Evolutionary conservation across 2,329 filamentous ascomycete genomes (phyloP), one percentile per base, ranked within the genome.

Genomic region (Tolypocladium paradoxum): DNA sequence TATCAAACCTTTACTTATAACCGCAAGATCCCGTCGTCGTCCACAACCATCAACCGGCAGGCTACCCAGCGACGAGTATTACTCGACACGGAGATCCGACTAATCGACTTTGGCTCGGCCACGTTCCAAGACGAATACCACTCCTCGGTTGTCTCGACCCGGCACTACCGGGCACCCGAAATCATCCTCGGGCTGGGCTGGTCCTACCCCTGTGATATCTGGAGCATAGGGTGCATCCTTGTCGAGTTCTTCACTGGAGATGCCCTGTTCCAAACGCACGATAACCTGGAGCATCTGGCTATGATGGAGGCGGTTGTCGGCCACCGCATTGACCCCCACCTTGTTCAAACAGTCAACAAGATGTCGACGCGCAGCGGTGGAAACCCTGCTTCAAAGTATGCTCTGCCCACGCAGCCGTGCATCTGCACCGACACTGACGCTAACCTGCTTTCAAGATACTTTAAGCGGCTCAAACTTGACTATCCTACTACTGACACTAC

Each of bases 71-170:
- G 84, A 35, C 76, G 77, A 55, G 84, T 87, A 0, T 72, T 87
- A 2, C 70, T 87, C 5, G 82, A 87, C 58, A 85, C 83, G 0
- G 83, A 87, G 63, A 87, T 87, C 56, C 75, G 83, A 33, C 70
- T 87, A 3, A 87, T 87, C 58, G 84, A 87, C 61, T 87, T 87
- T 62, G 84, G 84, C 16, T 87, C 83, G 1, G 84, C 84, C 8
- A 87, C 84, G 0, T 87, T 87, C 63, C 81, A 87, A 62, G 83
- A 87, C 56, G 84, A 87, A 61, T 87, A 87, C 58, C 84, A 87
- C 61, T 86, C 83, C 0, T 85, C 83, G 0, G 83, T 87, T 4
- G 84, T 87, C 29, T 85, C 82, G 1, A 87, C 84, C 4, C 75
- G 84, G 4, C 84, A 87, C 61, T 87, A 87, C 60, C 76, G 84